These are phyloP conservation scores for Hydrangea macrophylla DNA, from an alignment of 148 eudicot species.

Conservation along the genomic window DNA sequence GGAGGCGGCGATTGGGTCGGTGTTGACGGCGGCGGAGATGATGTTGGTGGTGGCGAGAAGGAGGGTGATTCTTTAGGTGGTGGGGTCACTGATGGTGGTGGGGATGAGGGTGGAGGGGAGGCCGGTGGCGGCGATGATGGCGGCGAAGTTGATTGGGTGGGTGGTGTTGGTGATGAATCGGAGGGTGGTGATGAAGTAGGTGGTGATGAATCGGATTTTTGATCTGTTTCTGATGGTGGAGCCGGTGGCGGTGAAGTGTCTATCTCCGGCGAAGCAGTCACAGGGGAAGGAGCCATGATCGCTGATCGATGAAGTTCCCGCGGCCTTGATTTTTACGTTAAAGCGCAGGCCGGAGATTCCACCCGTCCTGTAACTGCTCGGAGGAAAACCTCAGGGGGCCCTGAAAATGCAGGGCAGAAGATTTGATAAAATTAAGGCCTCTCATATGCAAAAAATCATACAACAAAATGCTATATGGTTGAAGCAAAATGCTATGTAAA, in stretches of 20 bases:
- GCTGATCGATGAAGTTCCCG: constrained; percentile 16
- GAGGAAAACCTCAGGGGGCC: background rate
- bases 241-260: constrained; percentile 1
- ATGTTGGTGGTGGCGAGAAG: constrained; percentile 8
- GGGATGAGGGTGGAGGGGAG: constrained; percentile 10
- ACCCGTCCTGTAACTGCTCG: constrained; percentile 13
- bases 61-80: constrained; percentile 11
- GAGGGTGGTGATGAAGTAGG: constrained; percentile 2
- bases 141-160: background rate
- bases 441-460: no score
- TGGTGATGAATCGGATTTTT: background rate
- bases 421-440: no score
- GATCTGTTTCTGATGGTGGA: background rate
- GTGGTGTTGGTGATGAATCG: background rate
- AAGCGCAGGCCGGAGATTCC: constrained; percentile 12
- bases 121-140: constrained; percentile 6
- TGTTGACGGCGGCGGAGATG: background rate
- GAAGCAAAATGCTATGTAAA: no score
- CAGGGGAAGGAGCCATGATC: constrained; percentile 26
- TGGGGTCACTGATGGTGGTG: constrained; percentile 10
- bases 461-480: no score
- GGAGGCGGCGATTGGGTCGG: background rate
- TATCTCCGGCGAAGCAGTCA: constrained; percentile 16
- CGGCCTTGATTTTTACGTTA: constrained; percentile 6
- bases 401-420: background rate